These are phyloP conservation scores for Cytospora paraplurivora DNA, from an alignment of 2,329 filamentous ascomycete genomes.

Conservation along the genomic window DNA sequence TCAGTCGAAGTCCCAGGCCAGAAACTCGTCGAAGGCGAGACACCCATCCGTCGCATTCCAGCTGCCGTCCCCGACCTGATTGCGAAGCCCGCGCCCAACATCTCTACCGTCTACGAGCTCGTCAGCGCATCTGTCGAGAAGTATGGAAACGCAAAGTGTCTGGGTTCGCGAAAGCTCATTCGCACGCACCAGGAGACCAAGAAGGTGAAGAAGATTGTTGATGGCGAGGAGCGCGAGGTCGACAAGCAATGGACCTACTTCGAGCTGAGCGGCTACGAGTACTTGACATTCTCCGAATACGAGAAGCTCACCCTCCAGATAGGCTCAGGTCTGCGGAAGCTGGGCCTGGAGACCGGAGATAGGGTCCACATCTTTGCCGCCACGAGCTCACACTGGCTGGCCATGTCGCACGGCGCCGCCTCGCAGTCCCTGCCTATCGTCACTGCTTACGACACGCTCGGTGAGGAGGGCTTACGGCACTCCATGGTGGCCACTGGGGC, in stretches of 20 bases:
- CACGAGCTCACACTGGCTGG: conserved; percentile 61
- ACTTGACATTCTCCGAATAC: conserved; percentile 77
- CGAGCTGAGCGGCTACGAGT: conserved; percentile 78
- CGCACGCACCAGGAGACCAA: conserved; percentile 81
- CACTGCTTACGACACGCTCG: conserved; percentile 81
- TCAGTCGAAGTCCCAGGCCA: conserved; percentile 68
- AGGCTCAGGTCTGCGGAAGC: conserved; percentile 70
- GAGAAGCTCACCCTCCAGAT: conserved; percentile 68
- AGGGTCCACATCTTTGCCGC: conserved; percentile 79
- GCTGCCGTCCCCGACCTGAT: conserved; percentile 63
- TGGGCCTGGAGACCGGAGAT: conserved; percentile 70
- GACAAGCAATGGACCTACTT: conserved; percentile 90
- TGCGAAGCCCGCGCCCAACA: conserved; percentile 60
- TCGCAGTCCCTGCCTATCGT: conserved; percentile 83
- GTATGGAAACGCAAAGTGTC: conserved; percentile 65
- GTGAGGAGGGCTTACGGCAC: conserved; percentile 73
- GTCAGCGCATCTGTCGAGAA: conserved; percentile 66
- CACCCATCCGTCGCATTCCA: conserved; percentile 69
- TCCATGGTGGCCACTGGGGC: conserved; percentile 73
- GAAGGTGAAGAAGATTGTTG: conserved; percentile 85
- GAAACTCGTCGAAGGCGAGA: conserved; percentile 69
- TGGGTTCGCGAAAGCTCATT: conserved; percentile 73
- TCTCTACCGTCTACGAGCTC: conserved; percentile 76
- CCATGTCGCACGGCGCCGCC: conserved; percentile 53
- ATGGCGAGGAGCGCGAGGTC: conserved; percentile 76